A percentile compares a stretch with the other conserved stretches of the same genome.
These are phyloP conservation scores for Leucocoprinus leucothites DNA, from an alignment of 768 basidiomycete genomes.

Conservation along the genomic window DNA sequence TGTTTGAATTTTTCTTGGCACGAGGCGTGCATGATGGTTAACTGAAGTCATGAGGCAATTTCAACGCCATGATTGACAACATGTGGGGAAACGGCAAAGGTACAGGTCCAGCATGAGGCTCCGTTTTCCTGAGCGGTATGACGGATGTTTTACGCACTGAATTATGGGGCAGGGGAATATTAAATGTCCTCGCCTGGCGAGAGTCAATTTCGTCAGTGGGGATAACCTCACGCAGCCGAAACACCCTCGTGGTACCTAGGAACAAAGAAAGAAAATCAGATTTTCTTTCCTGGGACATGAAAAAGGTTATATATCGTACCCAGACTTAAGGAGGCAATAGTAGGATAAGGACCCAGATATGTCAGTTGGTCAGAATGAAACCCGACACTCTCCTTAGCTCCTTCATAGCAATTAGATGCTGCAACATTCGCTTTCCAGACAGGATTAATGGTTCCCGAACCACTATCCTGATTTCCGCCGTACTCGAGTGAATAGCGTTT, in stretches of 20 bases:
- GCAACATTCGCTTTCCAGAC: slow-evolving; percentile 82
- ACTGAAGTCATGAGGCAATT: slow-evolving; percentile 31
- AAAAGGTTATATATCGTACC: slow-evolving; percentile 37
- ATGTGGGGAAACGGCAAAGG: neutral
- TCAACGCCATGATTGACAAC: neutral
- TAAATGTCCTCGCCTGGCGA: slow-evolving; percentile 69
- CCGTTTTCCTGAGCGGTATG: neutral
- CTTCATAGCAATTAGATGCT: slow-evolving; percentile 81
- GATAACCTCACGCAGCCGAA: slow-evolving; percentile 76
- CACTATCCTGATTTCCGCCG: slow-evolving; percentile 27
- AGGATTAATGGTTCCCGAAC: slow-evolving; percentile 15
- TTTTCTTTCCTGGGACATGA: neutral
- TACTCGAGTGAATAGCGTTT: slow-evolving; percentile 66
- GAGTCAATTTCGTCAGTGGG: slow-evolving; percentile 54
- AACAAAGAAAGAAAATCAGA: neutral
- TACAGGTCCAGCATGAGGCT: neutral
- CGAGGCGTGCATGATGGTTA: slow-evolving; percentile 85
- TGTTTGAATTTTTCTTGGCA: slow-evolving; percentile 85
- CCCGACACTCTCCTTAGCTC: slow-evolving; percentile 78
- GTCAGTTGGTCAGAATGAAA: slow-evolving; percentile 81
- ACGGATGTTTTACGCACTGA: slow-evolving; percentile 46
- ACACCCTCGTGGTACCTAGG: slow-evolving; percentile 63
- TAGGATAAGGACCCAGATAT: slow-evolving; percentile 79
- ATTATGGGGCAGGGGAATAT: slow-evolving; percentile 75
- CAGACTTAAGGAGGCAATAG: slow-evolving; percentile 81